A percentile compares a stretch with the other conserved stretches of the same genome.
Evolutionary conservation across 441 rosid genomes (phyloP).

Genomic region (Arabidopsis lyrata): DNA sequence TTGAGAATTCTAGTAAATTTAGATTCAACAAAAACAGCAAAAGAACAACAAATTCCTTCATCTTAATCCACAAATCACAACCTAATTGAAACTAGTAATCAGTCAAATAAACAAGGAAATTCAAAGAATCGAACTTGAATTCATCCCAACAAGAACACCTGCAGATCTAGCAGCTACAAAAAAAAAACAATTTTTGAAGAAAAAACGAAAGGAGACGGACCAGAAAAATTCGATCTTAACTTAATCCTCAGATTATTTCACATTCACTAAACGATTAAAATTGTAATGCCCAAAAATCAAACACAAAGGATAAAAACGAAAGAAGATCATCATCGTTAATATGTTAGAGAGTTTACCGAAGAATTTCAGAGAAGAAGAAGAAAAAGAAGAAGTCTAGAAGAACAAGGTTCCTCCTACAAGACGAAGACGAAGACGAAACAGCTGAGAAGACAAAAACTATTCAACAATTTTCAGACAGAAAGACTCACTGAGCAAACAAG

Average conservation of each 20-base stretch:
- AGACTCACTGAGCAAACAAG: constrained; percentile 25
- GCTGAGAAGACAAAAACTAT: constrained; percentile 20
- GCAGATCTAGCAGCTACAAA: constrained; percentile 49
- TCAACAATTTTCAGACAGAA: constrained; percentile 30
- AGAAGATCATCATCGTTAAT: background rate
- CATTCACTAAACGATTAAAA: constrained; percentile 29
- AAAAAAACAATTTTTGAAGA: background rate
- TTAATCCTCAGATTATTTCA: constrained; percentile 37
- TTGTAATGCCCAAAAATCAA: constrained; percentile 13
- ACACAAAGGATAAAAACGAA: background rate
- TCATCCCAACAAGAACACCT: constrained; percentile 29
- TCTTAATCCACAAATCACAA: background rate
- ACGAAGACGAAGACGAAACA: background rate
- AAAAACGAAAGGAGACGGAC: constrained; percentile 31
- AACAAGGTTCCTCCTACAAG: constrained; percentile 12
- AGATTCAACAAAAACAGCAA: too few relatives aligned
- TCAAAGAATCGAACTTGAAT: constrained; percentile 38
- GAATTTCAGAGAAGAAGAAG: constrained; percentile 13
- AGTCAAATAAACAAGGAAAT: constrained; percentile 7
- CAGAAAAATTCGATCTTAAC: constrained; percentile 44
- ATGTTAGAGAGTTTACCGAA: constrained; percentile 3
- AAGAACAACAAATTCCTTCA: too few relatives aligned
- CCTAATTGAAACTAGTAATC: constrained; percentile 37
- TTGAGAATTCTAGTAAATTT: too few relatives aligned
- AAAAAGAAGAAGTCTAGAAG: constrained; percentile 13